Conservation (phyloP, 768 basidiomycete species). For the Podaxis pistillaris region DNA sequence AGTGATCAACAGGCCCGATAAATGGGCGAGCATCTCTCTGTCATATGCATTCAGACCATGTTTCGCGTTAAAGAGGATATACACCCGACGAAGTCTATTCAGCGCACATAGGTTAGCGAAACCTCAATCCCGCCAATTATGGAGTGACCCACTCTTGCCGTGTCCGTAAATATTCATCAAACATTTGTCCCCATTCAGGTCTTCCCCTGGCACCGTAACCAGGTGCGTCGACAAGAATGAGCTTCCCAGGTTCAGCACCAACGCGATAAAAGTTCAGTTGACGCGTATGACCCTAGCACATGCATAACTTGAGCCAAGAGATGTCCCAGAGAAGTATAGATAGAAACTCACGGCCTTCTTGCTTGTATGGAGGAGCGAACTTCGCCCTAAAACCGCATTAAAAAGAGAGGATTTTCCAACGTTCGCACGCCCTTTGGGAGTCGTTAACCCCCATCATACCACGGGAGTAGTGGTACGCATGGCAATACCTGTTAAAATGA, state of each 20-base stretch:
- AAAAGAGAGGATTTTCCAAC: constrained; percentile 75
- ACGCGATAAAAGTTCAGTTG: constrained; percentile 71
- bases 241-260: constrained; percentile 53
- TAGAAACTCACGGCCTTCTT: constrained; percentile 60
- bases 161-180: constrained; percentile 59
- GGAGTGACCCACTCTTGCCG: constrained; percentile 54
- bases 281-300: constrained; percentile 66
- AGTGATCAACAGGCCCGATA: constrained; percentile 41
- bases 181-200: constrained; percentile 71
- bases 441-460: background rate
- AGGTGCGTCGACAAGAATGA: constrained; percentile 76
- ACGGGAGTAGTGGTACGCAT: background rate
- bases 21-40: constrained; percentile 55
- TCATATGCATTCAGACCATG: constrained; percentile 61
- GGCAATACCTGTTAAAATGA: constrained; percentile 42
- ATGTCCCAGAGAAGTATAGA: background rate
- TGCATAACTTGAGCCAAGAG: background rate
- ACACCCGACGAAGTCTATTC: constrained; percentile 64
- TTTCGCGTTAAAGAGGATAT: constrained; percentile 67
- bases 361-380: constrained; percentile 56
- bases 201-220: constrained; percentile 78
- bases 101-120: constrained; percentile 4
- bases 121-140: constrained; percentile 3
- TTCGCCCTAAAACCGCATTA: constrained; percentile 64
- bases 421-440: constrained; percentile 65